A percentile compares a stretch with the other conserved stretches of the same genome.
Evolutionary conservation across 2,329 filamentous ascomycete species (phyloP).

Genomic region (Fonsecaea monophora): DNA sequence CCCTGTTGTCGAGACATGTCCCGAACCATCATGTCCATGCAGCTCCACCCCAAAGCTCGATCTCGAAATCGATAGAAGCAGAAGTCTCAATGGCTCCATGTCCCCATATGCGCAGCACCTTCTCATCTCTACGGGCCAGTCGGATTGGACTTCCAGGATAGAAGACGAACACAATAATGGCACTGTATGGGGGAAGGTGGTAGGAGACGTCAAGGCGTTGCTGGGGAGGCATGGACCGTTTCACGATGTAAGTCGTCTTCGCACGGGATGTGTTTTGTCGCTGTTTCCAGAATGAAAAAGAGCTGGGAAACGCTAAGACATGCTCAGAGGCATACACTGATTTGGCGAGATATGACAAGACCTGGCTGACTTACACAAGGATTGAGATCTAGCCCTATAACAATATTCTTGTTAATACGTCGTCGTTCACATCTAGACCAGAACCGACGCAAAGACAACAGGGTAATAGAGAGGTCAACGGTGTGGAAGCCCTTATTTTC

Average conservation of each 20-base stretch:
- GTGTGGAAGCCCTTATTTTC: slow-evolving; percentile 72
- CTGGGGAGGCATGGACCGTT: slow-evolving; percentile 70
- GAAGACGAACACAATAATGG: slow-evolving; percentile 72
- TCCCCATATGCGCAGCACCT: slow-evolving; percentile 81
- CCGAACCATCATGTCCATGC: slow-evolving; percentile 77
- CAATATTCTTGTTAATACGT: slow-evolving; percentile 76
- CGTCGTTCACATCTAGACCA: slow-evolving; percentile 64
- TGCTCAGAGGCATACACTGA: neutral
- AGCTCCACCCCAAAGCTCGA: slow-evolving; percentile 69
- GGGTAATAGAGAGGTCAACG: slow-evolving; percentile 38
- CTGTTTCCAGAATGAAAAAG: neutral
- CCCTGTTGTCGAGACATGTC: slow-evolving; percentile 66
- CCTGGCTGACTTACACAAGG: slow-evolving; percentile 35
- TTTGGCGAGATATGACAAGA: slow-evolving; percentile 1
- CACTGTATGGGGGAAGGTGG: slow-evolving; percentile 54
- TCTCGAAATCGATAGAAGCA: slow-evolving; percentile 75
- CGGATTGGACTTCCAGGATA: slow-evolving; percentile 83
- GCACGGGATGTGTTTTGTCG: neutral
- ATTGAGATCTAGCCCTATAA: slow-evolving; percentile 73
- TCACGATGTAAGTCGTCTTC: slow-evolving; percentile 62
- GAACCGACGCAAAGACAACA: slow-evolving; percentile 31
- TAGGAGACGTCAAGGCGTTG: slow-evolving; percentile 72
- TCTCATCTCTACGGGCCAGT: slow-evolving; percentile 78
- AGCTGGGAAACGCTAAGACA: neutral
- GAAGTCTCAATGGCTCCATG: slow-evolving; percentile 76